Percentiles rank a stretch among this genome's conserved stretches.
Conservation (phyloP, 805 yeast species). For the Saturnispora mendoncae region DNA sequence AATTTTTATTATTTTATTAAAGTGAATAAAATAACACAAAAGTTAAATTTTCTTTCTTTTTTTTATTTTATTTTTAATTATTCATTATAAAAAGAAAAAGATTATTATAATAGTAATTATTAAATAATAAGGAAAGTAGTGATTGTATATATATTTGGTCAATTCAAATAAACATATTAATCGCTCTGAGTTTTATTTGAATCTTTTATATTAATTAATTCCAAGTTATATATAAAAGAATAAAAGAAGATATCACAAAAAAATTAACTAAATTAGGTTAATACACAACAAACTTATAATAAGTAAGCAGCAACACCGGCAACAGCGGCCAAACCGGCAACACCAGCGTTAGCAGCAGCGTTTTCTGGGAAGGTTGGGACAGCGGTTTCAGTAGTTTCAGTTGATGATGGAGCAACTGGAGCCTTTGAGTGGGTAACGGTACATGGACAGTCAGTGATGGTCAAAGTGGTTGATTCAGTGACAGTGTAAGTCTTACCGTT, state of each 20-base stretch:
- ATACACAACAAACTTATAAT: constrained; percentile 24
- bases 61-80: too few species aligned
- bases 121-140: too few species aligned
- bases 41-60: too few species aligned
- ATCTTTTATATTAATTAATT: too few species aligned
- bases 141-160: too few species aligned
- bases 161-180: too few species aligned
- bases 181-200: too few species aligned
- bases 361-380: constrained; percentile 20
- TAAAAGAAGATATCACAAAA: constrained; percentile 8
- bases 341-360: constrained; percentile 32
- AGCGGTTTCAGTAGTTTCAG: constrained; percentile 14
- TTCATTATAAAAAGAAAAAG: too few species aligned
- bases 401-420: constrained; percentile 18
- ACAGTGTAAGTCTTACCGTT: constrained; percentile 66
- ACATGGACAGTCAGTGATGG: constrained; percentile 84
- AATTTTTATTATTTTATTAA: too few species aligned
- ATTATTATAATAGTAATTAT: too few species aligned
- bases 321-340: constrained; percentile 32
- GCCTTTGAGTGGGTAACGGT: constrained; percentile 36
- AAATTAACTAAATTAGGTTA: background rate
- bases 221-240: too few species aligned
- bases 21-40: too few species aligned
- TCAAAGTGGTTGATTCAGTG: constrained; percentile 70
- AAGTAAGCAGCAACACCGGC: constrained; percentile 34